phyloP scores from a whole-genome alignment of 176 grass and related monocot genomes.

The Bothriochloa decipiens region DNA sequence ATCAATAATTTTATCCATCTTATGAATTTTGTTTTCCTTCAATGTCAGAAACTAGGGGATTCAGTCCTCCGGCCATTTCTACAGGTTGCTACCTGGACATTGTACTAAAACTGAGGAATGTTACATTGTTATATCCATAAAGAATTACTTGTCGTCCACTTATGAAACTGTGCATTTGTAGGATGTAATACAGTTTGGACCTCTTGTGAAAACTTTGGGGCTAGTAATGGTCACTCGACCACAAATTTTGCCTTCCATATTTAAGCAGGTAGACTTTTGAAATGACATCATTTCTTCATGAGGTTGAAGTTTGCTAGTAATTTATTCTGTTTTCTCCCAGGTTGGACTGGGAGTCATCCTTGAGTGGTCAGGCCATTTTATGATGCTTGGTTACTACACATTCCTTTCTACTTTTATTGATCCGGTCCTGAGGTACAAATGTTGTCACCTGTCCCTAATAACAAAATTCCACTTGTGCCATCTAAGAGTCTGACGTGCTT shows the following conservation, averaged over 20 bases:
- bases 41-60: constrained; percentile 78
- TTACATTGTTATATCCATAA: constrained; percentile 17
- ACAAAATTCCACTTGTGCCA: constrained; percentile 17
- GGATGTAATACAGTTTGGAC: constrained; percentile 98
- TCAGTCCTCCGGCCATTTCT: constrained; percentile 86
- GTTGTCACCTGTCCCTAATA: constrained; percentile 26
- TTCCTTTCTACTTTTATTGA: constrained; percentile 77
- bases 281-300: background rate
- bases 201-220: constrained; percentile 82
- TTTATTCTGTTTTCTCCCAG: constrained; percentile 47
- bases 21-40: constrained; percentile 26
- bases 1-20: constrained; percentile 40
- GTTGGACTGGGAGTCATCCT: constrained; percentile 85
- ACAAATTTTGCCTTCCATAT: constrained; percentile 85
- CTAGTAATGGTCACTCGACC: constrained; percentile 77
- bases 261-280: constrained; percentile 63
- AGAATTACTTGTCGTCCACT: background rate
- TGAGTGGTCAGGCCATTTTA: constrained; percentile 86
- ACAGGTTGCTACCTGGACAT: constrained; percentile 57
- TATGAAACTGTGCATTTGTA: constrained; percentile 39
- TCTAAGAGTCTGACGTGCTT: constrained; percentile 15
- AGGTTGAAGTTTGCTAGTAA: constrained; percentile 10
- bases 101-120: constrained; percentile 15
- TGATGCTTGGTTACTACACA: constrained; percentile 87
- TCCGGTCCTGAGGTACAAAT: constrained; percentile 58